These are phyloP conservation scores for Pachyrhizus erosus DNA, from an alignment of 306 rosid species.

Conservation along the genomic window DNA sequence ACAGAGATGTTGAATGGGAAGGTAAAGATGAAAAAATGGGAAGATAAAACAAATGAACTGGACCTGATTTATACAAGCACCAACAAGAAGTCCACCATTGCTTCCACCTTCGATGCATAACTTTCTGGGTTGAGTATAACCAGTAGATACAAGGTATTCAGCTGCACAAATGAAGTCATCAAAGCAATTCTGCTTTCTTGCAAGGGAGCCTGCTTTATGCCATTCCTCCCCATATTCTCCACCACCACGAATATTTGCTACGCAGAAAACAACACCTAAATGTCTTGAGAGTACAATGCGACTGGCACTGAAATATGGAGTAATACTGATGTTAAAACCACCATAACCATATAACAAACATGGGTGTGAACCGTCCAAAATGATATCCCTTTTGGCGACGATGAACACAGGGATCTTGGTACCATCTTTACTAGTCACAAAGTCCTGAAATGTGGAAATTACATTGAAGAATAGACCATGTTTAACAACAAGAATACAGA, in stretches of 20 bases:
- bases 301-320: slow-evolving; percentile 78
- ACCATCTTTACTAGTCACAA: slow-evolving; percentile 84
- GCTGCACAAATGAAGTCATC: slow-evolving; percentile 93
- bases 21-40: not conserved
- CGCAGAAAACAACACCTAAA: slow-evolving; percentile 81
- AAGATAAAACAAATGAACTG: slow-evolving; percentile 27
- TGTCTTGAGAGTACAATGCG: slow-evolving; percentile 80
- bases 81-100: slow-evolving; percentile 97
- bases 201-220: slow-evolving; percentile 98
- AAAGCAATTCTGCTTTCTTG: slow-evolving; percentile 92
- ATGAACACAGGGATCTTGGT: slow-evolving; percentile 82
- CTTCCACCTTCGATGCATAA: slow-evolving; percentile 97
- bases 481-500: slow-evolving; percentile 10
- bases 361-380: slow-evolving; percentile 92
- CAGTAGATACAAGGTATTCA: slow-evolving; percentile 83
- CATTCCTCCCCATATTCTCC: slow-evolving; percentile 99
- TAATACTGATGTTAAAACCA: slow-evolving; percentile 83
- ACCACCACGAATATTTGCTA: slow-evolving; percentile 98
- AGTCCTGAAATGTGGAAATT: slow-evolving; percentile 67
- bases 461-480: slow-evolving; percentile 31
- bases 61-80: slow-evolving; percentile 98
- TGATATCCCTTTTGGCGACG: slow-evolving; percentile 68
- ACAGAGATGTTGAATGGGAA: slow-evolving; percentile 5
- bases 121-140: slow-evolving; percentile 82
- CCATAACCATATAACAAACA: slow-evolving; percentile 95